phyloP scores from a whole-genome alignment of 2,329 filamentous ascomycete species.

The Gremmenia infestans region DNA sequence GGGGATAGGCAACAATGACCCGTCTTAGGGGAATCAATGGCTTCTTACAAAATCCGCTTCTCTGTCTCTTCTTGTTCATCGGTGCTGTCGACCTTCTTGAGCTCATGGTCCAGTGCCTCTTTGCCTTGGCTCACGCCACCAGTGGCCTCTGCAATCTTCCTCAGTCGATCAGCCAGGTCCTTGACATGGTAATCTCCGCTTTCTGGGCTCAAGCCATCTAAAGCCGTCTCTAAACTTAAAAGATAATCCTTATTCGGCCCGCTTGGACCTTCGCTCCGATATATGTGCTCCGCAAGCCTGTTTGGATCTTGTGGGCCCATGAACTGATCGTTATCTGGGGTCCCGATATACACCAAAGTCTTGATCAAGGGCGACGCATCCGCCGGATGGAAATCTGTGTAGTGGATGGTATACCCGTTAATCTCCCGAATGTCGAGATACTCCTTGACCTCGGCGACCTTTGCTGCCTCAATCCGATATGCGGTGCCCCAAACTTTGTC shows the following conservation, averaged over 20 bases:
- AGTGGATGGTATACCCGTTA: conserved; percentile 93
- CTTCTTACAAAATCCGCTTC: conserved; percentile 28
- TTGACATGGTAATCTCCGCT: conserved; percentile 80
- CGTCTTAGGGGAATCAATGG: conserved; percentile 20
- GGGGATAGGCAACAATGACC: conserved; percentile 22
- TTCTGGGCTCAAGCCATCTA: conserved; percentile 66
- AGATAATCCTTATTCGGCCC: conserved; percentile 90
- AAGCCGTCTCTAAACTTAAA: conserved; percentile 69
- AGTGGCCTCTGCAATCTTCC: conserved; percentile 42
- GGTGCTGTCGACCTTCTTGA: conserved; percentile 43
- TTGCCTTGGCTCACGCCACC: conserved; percentile 11
- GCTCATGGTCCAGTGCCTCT: conserved; percentile 30
- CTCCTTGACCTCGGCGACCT: conserved; percentile 74
- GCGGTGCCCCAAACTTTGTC: conserved; percentile 85
- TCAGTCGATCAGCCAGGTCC: conserved; percentile 71
- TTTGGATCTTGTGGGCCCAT: conserved; percentile 77
- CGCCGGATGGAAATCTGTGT: conserved; percentile 71
- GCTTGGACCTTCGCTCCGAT: conserved; percentile 71
- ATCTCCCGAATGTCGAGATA: conserved; percentile 97
- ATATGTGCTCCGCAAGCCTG: conserved; percentile 74
- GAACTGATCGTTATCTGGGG: conserved; percentile 90
- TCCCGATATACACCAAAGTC: conserved; percentile 86
- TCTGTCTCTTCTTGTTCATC: conserved; percentile 59
- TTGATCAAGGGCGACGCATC: conserved; percentile 39
- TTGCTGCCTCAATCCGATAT: conserved; percentile 71